Conservation (phyloP, 2,329 filamentous ascomycete genomes). For the Alternaria atra region DNA sequence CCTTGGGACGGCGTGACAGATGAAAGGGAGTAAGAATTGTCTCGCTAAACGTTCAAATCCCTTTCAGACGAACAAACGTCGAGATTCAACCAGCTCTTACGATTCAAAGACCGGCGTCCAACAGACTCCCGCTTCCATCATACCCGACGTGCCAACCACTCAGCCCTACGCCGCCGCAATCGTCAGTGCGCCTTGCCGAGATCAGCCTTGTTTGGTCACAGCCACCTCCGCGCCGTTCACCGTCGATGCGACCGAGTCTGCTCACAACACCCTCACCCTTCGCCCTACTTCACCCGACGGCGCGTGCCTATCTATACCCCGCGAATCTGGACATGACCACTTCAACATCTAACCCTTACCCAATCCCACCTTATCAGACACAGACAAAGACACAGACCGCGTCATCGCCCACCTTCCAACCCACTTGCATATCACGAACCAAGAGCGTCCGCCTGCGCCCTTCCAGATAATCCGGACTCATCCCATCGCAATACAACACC, state of each 20-base stretch:
- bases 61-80: not conserved
- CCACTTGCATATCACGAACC: constrained; percentile 21
- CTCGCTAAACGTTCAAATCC: not conserved
- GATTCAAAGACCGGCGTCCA: not conserved
- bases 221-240: constrained; percentile 34
- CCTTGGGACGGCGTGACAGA: not conserved
- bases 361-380: constrained; percentile 31
- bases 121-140: constrained; percentile 3
- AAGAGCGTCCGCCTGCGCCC: constrained; percentile 37
- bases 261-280: constrained; percentile 18
- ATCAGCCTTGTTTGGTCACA: constrained; percentile 28
- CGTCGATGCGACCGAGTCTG: constrained; percentile 23
- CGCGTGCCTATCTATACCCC: constrained; percentile 35
- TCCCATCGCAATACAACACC: constrained; percentile 10
- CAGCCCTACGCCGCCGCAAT: constrained; percentile 33
- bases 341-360: constrained; percentile 36
- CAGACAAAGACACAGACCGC: constrained; percentile 31
- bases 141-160: constrained; percentile 7
- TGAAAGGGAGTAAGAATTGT: not conserved
- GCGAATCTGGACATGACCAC: constrained; percentile 47
- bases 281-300: constrained; percentile 23
- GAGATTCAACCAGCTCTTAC: not conserved
- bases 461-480: constrained; percentile 35
- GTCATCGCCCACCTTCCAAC: constrained; percentile 33
- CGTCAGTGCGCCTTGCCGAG: constrained; percentile 29